Base-by-base conservation (phyloP, 2,329 filamentous ascomycete genomes). In the Colletotrichum somersetense region DNA sequence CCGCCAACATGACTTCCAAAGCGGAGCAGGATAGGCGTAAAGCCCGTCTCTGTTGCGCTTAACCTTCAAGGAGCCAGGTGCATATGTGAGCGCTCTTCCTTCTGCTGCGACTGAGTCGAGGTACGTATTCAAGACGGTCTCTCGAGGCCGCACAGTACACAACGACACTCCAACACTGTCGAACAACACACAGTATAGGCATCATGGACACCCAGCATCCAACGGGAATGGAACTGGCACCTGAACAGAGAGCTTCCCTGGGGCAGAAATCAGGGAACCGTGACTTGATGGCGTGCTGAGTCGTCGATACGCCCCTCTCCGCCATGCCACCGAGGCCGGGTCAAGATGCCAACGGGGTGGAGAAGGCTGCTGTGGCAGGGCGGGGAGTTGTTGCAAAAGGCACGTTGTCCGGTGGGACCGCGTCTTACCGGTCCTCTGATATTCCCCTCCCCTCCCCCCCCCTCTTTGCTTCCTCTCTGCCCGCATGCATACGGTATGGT, bases 1-100 rank as follows among this genome's bases (percentile, higher is more conserved):
- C 66, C 46, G 53, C 46, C 42, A 61, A 61, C 69, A 69, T 72
- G 59, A 69, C 66, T 69, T n/a, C 69, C 59, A 65, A 59, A 61
- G 59, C 55, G 69, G 66, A 69, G 53, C 53, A 40, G n/a, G 18
- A 53, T 63, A 48, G 66, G 40, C 59, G 52, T 26, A 64, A 69
- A 64, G 56, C 26, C 16, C 20, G 14, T 33, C 63, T 33, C 50
- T 64, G 40, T 30, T 16, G 48, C 20, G 55, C 63, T n/a, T 3
- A 10, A 46, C 44, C 6, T 46, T 59, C 65, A 64, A 42, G 55
- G 40, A 63, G 63, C n/a, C 40, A 65, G 38, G n/a, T 33, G n/a
- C 58, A 56, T 23, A 40, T 42, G 46, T 44, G 52, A 26, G 46
- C 62, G 65, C 65, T 58, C 58, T 40, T 52, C 20, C 55, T 23